These are phyloP conservation scores for Kuraishia borneana DNA, from an alignment of 805 yeast genomes.

Conservation along the genomic window DNA sequence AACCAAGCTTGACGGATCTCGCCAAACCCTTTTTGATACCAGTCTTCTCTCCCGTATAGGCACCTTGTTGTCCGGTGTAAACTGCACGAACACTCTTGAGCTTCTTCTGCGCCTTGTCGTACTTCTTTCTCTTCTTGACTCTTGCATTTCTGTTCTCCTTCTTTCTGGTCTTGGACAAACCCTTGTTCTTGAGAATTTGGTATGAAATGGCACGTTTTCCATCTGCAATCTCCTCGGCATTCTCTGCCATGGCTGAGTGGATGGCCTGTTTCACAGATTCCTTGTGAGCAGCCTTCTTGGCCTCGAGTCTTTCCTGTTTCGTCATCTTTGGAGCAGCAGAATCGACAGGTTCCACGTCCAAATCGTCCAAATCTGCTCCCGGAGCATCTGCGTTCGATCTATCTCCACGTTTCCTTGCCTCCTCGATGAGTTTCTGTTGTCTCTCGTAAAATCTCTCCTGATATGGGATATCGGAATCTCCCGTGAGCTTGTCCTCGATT, in stretches of 20 bases:
- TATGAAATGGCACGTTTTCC: conserved; percentile 94
- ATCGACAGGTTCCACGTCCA: conserved; percentile 37
- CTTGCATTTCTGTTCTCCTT: conserved; percentile 93
- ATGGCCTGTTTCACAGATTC: conserved; percentile 69
- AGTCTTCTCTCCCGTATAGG: conserved; percentile 89
- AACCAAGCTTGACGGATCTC: conserved; percentile 73
- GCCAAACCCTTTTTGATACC: conserved; percentile 94
- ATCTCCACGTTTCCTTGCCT: conserved; percentile 79
- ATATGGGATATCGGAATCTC: conserved; percentile 89
- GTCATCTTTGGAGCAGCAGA: conserved; percentile 27
- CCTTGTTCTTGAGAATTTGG: conserved; percentile 93
- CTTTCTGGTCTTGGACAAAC: conserved; percentile 85
- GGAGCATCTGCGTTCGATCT: conserved; percentile 26
- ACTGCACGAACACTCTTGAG: conserved; percentile 84
- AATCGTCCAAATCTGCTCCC: conserved; percentile 45
- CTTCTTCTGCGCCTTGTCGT: conserved; percentile 89
- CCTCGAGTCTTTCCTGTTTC: conserved; percentile 35
- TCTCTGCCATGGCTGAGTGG: conserved; percentile 72
- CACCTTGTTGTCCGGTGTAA: conserved; percentile 62
- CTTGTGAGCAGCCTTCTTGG: conserved; percentile 53
- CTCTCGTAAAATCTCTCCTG: conserved; percentile 84
- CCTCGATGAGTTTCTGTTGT: conserved; percentile 77
- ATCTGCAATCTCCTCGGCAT: conserved; percentile 53
- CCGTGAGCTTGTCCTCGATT: conserved; percentile 48
- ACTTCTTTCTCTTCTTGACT: conserved; percentile 97